Evolutionary conservation across 352 stramenopile species (phyloP), one percentile per base, ranked within the genome.

Genomic region (Phytophthora hybrid): DNA sequence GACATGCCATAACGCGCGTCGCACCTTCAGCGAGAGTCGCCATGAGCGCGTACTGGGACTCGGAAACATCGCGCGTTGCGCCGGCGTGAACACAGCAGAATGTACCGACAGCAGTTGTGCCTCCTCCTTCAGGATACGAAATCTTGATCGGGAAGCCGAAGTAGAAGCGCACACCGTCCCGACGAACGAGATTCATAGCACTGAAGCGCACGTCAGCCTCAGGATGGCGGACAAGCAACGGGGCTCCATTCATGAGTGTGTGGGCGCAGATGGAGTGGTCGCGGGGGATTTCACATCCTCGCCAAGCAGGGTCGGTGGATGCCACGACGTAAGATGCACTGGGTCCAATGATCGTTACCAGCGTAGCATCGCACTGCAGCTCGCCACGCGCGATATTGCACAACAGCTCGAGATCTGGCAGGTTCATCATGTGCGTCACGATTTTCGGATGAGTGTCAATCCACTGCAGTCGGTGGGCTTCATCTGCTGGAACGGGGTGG

Each of bases 171-270:
- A 83, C 56, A 26, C 74, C 82, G 0, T 83, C 59, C 8, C 71
- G 57, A 47, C 76, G 71, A 29, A 89, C 74, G 41, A 66, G 52
- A 21, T 76, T 70, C 62, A 82, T 78, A 29, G 81, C 69, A 63
- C 59, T 75, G 57, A 92, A 92, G 23, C 87, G 87, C 18, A 92
- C 69, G 44, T 93, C 84, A 3, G 87, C 82, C 55, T 89, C 82
- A 3, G 82, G 80, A 29, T 90, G 74, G 1, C 78, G 77, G 21
- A 92, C 66, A 18, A 93, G 71, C 5, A 93, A 61, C 21, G 84
- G 87, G 41, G 80, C 66, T 41, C 63, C 78, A 32, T 53, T 78
- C 83, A 92, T 90, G 37, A 93, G 62, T 7, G 76, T 81, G 66
- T 94, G 85, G 21, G 74, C 60, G 60, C 87, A 94, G 29, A 93